Base-by-base conservation (phyloP, 176 grass and related monocot genomes). In the Stipa capillata region DNA sequence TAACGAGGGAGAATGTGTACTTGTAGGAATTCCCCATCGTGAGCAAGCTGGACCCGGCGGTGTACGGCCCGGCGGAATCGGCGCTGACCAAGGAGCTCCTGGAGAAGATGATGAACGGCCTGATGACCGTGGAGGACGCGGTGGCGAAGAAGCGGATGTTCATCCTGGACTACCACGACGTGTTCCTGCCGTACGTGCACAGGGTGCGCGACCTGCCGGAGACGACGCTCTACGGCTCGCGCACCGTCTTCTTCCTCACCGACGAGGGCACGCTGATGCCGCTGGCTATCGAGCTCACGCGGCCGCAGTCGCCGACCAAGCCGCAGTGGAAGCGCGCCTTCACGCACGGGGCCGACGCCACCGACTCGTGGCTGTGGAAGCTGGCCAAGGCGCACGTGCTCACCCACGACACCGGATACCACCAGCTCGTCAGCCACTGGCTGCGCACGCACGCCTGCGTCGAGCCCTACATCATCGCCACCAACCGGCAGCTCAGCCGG, bases 401-500 rank as follows among this genome's bases (percentile, higher is more conserved):
- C 2, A 37, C 91, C 28, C 91, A 97, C 73, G 94, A 97, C 80
- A 75, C 94, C 0, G 94, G 94, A 14, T 85, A 87, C 72, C 94
- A 97, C 87, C 91, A 97, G 78, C 91, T 97, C 4, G 89, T 97
- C 61, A 86, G 83, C 79, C 94, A 94, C 81, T 97, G 94, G 94
- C 80, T 92, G 60, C 65, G 95, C 51, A 97, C 92, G 33, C 95
- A 97, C 76, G 31, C 72, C 86, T 78, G 89, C 89, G 82, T 85
- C 0, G 95, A 97, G 79, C 89, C 95, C 2, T 97, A 97, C 87
- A 87, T 94, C 81, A 85, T 97, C 72, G 95, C 95, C 0, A 65
- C 89, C 4, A 93, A 97, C 82, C 85, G 95, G 62, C 95, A 89
- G 66, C 85, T 97, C 3, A 97, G 95, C 72, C 77, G 68, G 29